Evolutionary conservation across 1,284 basidiomycete genomes (phyloP), one percentile per base, ranked within the genome.

Genomic region (Cutaneotrichosporon cavernicola): DNA sequence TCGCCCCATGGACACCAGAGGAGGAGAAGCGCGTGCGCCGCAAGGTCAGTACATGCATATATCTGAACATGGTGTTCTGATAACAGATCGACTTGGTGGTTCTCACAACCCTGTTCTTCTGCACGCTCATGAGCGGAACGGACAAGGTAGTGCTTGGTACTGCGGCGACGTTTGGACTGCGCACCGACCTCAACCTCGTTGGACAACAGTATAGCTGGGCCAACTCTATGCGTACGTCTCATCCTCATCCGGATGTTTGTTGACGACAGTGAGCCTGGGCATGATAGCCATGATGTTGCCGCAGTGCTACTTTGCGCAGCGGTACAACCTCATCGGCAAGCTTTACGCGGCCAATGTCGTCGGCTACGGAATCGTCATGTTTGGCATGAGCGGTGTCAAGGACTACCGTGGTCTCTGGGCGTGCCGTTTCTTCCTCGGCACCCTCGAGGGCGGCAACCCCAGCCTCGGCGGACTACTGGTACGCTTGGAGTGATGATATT

Each of bases 151-250:
- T 63, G 26, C 56, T 73, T 4, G 71, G 72, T 34, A 71, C 70
- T 68, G 73, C 78, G 22, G 76, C 78, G 31, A 73, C 78, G 18
- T 79, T 80, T 64, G 47, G 55, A 43, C 49, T 57, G 13, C 46
- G 30, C 26, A 61, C 64, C 30, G 60, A 56, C 11, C 64, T 67
- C 18, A 46, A 61, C 38, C 57, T 72, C 40, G 22, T 47, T 4
- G 70, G 70, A 1, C 56, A 61, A 22, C 57, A 72, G 52, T 70
- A 71, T 63, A 58, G 62, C n/a, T 70, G 66, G 69, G 62, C 65
- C 13, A 63, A 57, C 59, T 67, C 68, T 11, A 65, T 70, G 59
- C 67, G 70, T 71, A n/a, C 18, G 38, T 14, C 31, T 30, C 9
- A 14, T n/a, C 9, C 26, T 31, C 26, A 26, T 26, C 26, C n/a